Evolutionary conservation across 2,329 filamentous ascomycete species (phyloP).

Genomic region (Aureobasidium sp.): DNA sequence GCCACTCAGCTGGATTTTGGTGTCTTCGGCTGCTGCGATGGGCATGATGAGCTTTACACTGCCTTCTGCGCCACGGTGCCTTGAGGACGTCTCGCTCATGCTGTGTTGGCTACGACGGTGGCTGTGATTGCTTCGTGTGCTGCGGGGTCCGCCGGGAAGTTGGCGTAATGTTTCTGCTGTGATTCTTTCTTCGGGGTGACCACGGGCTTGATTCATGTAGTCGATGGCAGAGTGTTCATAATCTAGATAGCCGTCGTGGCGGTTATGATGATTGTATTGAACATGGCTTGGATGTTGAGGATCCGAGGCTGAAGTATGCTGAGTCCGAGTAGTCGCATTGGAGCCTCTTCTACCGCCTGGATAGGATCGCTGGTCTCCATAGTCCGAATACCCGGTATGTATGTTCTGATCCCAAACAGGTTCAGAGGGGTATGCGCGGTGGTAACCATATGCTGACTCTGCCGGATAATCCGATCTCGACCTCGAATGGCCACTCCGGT

Average conservation of each 20-base stretch:
- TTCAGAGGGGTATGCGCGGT: neutral
- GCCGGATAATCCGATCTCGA: neutral
- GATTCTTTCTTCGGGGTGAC: neutral
- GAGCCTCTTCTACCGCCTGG: neutral
- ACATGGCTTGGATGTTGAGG: neutral
- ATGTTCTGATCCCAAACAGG: neutral
- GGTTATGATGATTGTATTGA: neutral
- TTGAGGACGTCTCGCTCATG: conserved; percentile 7
- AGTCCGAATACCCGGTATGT: neutral
- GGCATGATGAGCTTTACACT: conserved; percentile 2
- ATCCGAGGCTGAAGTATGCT: neutral
- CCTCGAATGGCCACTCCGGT: neutral
- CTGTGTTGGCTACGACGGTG: conserved; percentile 2
- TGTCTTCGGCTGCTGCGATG: neutral
- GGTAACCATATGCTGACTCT: neutral
- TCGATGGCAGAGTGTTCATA: neutral
- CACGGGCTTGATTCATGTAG: conserved; percentile 3
- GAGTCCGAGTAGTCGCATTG: neutral
- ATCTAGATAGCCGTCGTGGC: neutral
- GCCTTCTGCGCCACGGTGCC: neutral
- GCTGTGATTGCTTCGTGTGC: neutral
- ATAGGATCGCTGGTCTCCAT: neutral
- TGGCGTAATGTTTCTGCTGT: neutral
- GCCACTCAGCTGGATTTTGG: conserved; percentile 2
- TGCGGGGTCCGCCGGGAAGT: neutral